A percentile compares a stretch with the other conserved stretches of the same genome.
These are phyloP conservation scores for Dioszegia crocea DNA, from an alignment of 768 basidiomycete genomes.

Conservation along the genomic window DNA sequence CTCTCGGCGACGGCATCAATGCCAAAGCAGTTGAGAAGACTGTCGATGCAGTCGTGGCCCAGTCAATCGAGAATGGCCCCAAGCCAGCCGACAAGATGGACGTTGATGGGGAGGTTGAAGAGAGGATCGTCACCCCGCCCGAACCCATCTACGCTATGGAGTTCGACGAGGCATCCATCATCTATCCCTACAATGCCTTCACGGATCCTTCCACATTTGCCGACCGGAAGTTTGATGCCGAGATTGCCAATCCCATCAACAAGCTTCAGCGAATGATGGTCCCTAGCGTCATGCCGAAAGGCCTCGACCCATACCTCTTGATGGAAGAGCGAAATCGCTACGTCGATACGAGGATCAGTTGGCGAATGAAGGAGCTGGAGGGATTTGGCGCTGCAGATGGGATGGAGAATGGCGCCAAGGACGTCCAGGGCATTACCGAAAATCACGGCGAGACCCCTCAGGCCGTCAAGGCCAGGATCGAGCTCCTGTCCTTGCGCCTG, in stretches of 20 bases:
- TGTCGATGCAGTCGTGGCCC: constrained; percentile 36
- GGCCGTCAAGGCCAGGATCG: constrained; percentile 79
- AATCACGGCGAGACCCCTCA: constrained; percentile 40
- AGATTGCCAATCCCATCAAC: constrained; percentile 34
- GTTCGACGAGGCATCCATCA: constrained; percentile 69
- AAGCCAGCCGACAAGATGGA: constrained; percentile 17
- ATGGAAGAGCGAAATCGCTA: constrained; percentile 87
- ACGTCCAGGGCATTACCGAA: constrained; percentile 52
- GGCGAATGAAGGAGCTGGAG: constrained; percentile 78
- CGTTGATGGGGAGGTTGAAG: constrained; percentile 19
- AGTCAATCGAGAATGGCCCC: constrained; percentile 1
- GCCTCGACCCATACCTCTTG: constrained; percentile 86
- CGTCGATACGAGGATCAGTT: constrained; percentile 80
- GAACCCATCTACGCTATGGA: constrained; percentile 56
- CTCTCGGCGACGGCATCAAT: constrained; percentile 21
- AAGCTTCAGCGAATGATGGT: constrained; percentile 63
- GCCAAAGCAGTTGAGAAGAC: constrained; percentile 43
- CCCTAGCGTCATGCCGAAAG: constrained; percentile 82
- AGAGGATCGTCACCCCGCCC: constrained; percentile 23
- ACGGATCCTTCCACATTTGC: constrained; percentile 63
- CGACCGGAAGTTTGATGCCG: constrained; percentile 60
- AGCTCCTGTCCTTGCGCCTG: constrained; percentile 81
- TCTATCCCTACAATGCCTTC: constrained; percentile 90
- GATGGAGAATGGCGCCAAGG: constrained; percentile 59
- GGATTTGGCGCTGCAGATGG: constrained; percentile 72